Percentiles rank a stretch among this genome's conserved stretches.
These are phyloP conservation scores for Ophioceras dolichostomum DNA, from an alignment of 2,329 filamentous ascomycete genomes.

Conservation along the genomic window DNA sequence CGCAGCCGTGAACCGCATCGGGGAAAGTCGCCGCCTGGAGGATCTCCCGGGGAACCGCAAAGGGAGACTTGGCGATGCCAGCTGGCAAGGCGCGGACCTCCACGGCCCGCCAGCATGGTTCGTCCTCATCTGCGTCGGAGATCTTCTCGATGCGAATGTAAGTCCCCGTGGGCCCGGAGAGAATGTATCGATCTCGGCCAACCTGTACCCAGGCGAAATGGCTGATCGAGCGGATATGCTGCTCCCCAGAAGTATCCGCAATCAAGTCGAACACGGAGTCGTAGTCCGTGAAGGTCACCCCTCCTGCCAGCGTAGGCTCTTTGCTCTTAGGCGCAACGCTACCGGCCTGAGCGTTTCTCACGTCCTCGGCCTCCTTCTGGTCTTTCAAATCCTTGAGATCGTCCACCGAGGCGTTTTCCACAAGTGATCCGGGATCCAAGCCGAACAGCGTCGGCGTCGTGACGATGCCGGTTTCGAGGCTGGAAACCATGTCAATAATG, in stretches of 20 bases:
- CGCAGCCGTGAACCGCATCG: constrained; percentile 71
- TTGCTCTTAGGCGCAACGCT: constrained; percentile 29
- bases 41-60: constrained; percentile 55
- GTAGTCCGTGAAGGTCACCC: constrained; percentile 69
- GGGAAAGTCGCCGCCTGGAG: constrained; percentile 53
- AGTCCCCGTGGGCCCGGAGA: constrained; percentile 53
- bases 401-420: constrained; percentile 52
- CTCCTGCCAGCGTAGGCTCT: background rate
- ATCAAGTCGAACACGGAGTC: constrained; percentile 86
- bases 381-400: constrained; percentile 46
- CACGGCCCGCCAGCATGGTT: constrained; percentile 26
- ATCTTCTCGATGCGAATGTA: constrained; percentile 40
- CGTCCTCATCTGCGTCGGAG: constrained; percentile 16
- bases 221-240: constrained; percentile 66
- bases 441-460: constrained; percentile 90
- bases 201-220: constrained; percentile 73
- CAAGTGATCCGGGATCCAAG: constrained; percentile 68
- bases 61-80: constrained; percentile 41
- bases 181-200: constrained; percentile 55
- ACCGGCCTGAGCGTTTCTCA: constrained; percentile 8
- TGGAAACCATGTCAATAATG: constrained; percentile 91
- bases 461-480: constrained; percentile 70
- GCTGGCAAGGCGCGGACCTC: constrained; percentile 35
- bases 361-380: constrained; percentile 31
- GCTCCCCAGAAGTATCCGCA: constrained; percentile 65